Conservation (phyloP, 1,139 yeast species). For the Hyphopichia pseudoburtonii region DNA sequence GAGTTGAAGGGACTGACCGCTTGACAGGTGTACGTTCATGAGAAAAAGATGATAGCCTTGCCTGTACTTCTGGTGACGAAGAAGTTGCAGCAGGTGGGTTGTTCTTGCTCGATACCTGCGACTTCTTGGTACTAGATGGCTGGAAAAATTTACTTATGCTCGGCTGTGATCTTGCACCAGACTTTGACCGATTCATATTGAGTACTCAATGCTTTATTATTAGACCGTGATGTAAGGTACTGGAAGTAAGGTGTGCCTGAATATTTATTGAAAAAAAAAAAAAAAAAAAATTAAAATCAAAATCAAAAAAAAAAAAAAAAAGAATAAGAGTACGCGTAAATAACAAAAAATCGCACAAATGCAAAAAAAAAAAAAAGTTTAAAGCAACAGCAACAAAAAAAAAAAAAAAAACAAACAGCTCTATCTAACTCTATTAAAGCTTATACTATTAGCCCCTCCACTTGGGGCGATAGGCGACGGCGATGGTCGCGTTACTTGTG, state of each 20-base stretch:
- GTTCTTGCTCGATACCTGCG: background rate
- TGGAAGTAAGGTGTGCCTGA: too few relatives aligned
- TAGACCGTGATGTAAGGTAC: too few relatives aligned
- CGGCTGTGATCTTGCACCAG: background rate
- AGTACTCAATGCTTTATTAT: too few relatives aligned
- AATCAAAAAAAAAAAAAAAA: background rate
- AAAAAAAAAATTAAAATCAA: too few relatives aligned
- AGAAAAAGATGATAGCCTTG: background rate
- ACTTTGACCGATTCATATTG: background rate
- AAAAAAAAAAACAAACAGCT: background rate
- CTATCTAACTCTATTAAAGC: constrained; percentile 4
- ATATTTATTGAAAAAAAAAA: too few relatives aligned
- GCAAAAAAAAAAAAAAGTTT: background rate
- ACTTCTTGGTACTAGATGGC: background rate
- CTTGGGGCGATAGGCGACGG: background rate
- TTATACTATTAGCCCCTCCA: constrained; percentile 4
- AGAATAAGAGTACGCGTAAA: constrained; percentile 1
- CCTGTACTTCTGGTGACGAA: background rate
- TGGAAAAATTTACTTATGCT: constrained; percentile 4
- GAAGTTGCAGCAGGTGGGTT: background rate
- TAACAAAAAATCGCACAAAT: background rate
- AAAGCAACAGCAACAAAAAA: background rate
- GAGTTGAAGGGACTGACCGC: background rate
- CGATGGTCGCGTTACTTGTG: too few relatives aligned
- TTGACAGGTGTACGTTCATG: background rate